Base-by-base conservation (phyloP, 495 filamentous ascomycete genomes). In the Lasiosphaeria hispida region DNA sequence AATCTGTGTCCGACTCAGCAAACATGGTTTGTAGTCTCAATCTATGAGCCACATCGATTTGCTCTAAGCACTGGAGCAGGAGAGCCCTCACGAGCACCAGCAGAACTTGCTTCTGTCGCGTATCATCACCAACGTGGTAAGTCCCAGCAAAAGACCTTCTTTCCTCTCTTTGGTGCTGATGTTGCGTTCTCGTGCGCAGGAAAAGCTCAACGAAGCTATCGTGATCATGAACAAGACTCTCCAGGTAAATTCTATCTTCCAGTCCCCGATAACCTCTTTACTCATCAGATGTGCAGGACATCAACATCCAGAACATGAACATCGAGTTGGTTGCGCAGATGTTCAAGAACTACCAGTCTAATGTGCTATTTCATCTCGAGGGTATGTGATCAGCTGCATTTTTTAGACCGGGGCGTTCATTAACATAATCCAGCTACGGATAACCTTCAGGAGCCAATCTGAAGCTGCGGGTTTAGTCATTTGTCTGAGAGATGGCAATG, bases 341-440 rank as follows among this genome's bases (percentile, higher is more conserved):
- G 94, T 98, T 97, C 79, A 96, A 97, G 80, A 98, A 97, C 74
- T 98, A 98, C 70, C 91, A 96, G 72, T 96, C 90, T 4, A 98
- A 97, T 66, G 94, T 98, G 11, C 78, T 97, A 1, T 98, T 98
- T 69, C 94, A 98, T 67, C 79, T 98, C 30, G 95, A 97, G 85
- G 94, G 94, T 95, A 79, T 53, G 74, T 55, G 9, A 30, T 7
- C 34, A 33, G 49, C 15, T 53, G 6, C 4, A 13, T 19, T 10
- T 40, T 36, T 0, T 48, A 41, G 30, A 7, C n/a, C 17, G 17
- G 10, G 13, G 1, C 7, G 40, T 42, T 10, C 59, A 13, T 55
- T 60, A 58, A 54, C 14, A 14, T 34, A 3, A 6, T 34, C 7
- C 62, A 96, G 91, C 88, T 7, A 96, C 91, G 61, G 89, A 93